These are phyloP conservation scores for Umbelopsis isabellina DNA, from an alignment of 192 early-diverging fungal genomes.

Conservation along the genomic window DNA sequence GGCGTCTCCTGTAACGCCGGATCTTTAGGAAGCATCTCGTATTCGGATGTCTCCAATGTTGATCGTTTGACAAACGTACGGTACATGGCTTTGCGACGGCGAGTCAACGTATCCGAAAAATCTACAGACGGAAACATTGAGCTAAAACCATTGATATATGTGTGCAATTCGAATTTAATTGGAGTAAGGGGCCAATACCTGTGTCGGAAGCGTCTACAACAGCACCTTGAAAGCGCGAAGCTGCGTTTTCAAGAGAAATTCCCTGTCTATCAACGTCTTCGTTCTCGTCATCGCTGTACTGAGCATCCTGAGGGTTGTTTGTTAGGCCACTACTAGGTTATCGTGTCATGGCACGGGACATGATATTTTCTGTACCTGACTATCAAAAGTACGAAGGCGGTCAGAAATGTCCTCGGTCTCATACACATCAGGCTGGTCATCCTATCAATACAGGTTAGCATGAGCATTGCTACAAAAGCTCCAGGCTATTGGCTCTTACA, in stretches of 20 bases:
- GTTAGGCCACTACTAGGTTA: background rate
- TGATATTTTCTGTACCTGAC: conserved; percentile 28
- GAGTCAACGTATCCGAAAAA: conserved; percentile 60
- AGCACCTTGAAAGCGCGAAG: conserved; percentile 58
- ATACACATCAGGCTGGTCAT: conserved; percentile 83
- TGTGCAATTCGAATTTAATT: background rate
- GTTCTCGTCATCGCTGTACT: conserved; percentile 57
- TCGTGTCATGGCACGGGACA: background rate
- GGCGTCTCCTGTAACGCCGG: conserved; percentile 66
- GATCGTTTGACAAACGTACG: conserved; percentile 54
- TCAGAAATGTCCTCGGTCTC: conserved; percentile 69
- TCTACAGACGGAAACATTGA: no score
- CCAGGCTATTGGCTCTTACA: conserved; percentile 43
- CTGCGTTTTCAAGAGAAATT: conserved; percentile 58
- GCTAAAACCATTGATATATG: background rate
- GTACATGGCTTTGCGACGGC: conserved; percentile 63
- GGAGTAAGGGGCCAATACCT: conserved; percentile 37
- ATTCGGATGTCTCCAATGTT: conserved; percentile 54
- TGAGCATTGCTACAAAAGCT: background rate
- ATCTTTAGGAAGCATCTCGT: conserved; percentile 58
- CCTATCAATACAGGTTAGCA: conserved; percentile 36
- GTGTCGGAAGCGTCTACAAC: conserved; percentile 53
- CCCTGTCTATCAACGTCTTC: conserved; percentile 61
- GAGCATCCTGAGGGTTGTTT: background rate
- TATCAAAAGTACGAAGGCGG: conserved; percentile 27